A percentile compares a stretch with the other conserved stretches of the same genome.
Conservation (phyloP, 148 eudicot genomes). For the Rhododendron williamsianum region DNA sequence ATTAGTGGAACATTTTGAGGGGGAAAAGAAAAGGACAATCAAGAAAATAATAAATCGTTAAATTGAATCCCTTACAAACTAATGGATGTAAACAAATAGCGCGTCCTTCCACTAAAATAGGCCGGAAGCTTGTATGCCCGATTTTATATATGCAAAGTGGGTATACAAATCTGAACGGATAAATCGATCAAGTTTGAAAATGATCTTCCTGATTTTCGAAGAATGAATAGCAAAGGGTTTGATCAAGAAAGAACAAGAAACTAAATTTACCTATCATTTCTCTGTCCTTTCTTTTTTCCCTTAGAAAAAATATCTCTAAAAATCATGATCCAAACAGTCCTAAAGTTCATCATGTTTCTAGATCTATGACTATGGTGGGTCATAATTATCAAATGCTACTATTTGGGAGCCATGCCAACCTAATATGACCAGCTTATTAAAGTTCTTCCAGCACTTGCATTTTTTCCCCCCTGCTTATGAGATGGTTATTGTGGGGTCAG, state of each 20-base stretch:
- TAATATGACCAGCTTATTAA: background rate
- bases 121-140: background rate
- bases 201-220: background rate
- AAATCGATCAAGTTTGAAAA: background rate
- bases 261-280: background rate
- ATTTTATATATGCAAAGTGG: background rate
- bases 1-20: background rate
- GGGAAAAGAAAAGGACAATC: background rate
- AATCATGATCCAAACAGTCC: background rate
- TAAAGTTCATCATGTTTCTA: background rate
- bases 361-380: background rate
- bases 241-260: background rate
- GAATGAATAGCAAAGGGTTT: background rate
- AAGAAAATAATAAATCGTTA: background rate
- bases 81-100: background rate
- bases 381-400: background rate
- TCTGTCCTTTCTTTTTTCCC: background rate
- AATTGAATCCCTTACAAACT: background rate
- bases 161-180: background rate
- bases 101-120: background rate
- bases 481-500: background rate
- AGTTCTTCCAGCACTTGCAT: background rate
- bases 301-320: background rate
- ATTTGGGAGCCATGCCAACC: background rate
- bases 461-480: background rate